Percentiles rank a stretch among this genome's conserved stretches.
These are phyloP conservation scores for Fusarium decemcellulare DNA, from an alignment of 2,329 filamentous ascomycete species.

Conservation along the genomic window DNA sequence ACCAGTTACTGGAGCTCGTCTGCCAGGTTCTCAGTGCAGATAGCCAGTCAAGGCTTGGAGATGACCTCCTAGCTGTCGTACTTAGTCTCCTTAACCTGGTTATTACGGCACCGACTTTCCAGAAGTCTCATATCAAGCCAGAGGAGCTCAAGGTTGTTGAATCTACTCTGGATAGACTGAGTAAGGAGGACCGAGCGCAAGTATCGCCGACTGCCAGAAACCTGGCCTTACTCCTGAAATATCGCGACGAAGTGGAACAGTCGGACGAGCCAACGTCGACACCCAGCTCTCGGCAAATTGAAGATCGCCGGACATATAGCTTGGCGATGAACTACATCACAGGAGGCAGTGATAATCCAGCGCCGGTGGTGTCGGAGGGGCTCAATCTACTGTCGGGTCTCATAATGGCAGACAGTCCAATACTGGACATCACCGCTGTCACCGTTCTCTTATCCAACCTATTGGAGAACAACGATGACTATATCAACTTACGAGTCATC, in stretches of 20 bases:
- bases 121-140: constrained; percentile 60
- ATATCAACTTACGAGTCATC: constrained; percentile 78
- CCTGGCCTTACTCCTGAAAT: constrained; percentile 68
- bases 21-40: constrained; percentile 69
- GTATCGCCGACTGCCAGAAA: constrained; percentile 69
- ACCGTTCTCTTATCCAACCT: constrained; percentile 75
- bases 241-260: constrained; percentile 68
- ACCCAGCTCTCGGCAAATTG: constrained; percentile 64
- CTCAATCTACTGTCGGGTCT: constrained; percentile 72
- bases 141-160: constrained; percentile 62
- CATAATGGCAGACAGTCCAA: constrained; percentile 67
- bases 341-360: constrained; percentile 69
- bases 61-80: constrained; percentile 66
- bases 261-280: constrained; percentile 53
- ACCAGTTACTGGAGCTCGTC: constrained; percentile 75
- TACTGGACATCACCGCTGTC: constrained; percentile 76
- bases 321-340: constrained; percentile 76
- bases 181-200: constrained; percentile 54
- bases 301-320: constrained; percentile 73
- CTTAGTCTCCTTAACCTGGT: constrained; percentile 74
- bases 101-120: constrained; percentile 70
- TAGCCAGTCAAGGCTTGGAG: constrained; percentile 56
- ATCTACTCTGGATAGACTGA: constrained; percentile 61
- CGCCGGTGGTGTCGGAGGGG: constrained; percentile 77
- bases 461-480: constrained; percentile 77